Base-by-base conservation (phyloP, 2,329 filamentous ascomycete genomes). In the Ophiocordyceps sinensis region DNA sequence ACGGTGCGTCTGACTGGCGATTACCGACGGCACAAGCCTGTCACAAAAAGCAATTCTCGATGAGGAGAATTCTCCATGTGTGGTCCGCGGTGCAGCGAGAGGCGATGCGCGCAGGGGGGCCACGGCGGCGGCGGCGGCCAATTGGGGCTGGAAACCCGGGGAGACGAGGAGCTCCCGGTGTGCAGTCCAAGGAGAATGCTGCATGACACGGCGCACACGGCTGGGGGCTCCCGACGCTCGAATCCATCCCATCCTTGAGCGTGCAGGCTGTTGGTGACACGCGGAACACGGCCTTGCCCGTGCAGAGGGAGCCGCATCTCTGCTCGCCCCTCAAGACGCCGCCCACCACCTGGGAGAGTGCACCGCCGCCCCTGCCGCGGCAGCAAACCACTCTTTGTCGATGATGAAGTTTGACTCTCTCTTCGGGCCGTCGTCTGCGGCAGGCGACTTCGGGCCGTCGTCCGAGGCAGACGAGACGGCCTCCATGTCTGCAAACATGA, bases 31-130 rank as follows among this genome's bases (percentile, higher is more conserved):
- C 26, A 23, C n/a, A 40, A 19, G 41, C 29, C 41, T 47, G 45
- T 40, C 44, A 41, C 38, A 39, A 41, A 45, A 42, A 46, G 41
- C 31, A 43, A 44, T 19, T 40, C 34, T 26, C 28, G 36, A 37
- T 37, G 28, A 40, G 36, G 37, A 28, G n/a, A 38, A 9, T n/a
- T n/a, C n/a, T n/a, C n/a, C n/a, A n/a, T 23, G 34, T 19, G 23
- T 35, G 39, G 39, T 37, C 38, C 36, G 39, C 42, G 36, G 40
- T 36, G 36, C 30, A 23, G 39, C 36, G 26, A 41, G 41, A 36
- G 26, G 41, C 43, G 26, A 43, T 31, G 26, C 21, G 29, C 13
- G 26, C 23, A 29, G 32, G 30, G 19, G 32, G 14, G 12, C 2
- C 19, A 30, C 26, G 17, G 13, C 19, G 17, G 11, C 26, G 14